A percentile compares a stretch with the other conserved stretches of the same genome.
phyloP scores from a whole-genome alignment of 1,284 basidiomycete genomes.

The Sanguinoderma infundibulare region DNA sequence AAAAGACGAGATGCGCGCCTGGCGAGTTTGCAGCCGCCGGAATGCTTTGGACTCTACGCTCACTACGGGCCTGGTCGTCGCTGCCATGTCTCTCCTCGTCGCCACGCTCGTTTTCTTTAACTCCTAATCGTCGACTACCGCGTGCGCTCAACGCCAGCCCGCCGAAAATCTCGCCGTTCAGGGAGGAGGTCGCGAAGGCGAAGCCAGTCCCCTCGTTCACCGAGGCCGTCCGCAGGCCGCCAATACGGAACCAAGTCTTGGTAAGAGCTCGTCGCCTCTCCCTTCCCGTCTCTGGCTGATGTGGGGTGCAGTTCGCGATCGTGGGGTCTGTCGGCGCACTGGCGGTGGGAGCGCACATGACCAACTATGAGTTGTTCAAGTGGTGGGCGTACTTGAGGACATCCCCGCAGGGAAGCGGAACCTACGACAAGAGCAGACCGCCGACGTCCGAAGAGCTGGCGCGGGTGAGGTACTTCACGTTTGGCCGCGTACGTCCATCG shows the following conservation, averaged over 20 bases:
- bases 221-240: slow-evolving; percentile 41
- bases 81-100: slow-evolving; percentile 20
- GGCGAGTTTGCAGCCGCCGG: slow-evolving; percentile 5
- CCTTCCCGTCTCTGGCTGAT: neutral
- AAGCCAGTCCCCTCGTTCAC: slow-evolving; percentile 38
- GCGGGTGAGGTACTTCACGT: slow-evolving; percentile 47
- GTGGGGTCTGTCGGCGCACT: slow-evolving; percentile 39
- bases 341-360: slow-evolving; percentile 39
- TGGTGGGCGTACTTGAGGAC: slow-evolving; percentile 22
- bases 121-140: slow-evolving; percentile 21
- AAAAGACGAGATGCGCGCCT: slow-evolving; percentile 20
- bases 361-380: slow-evolving; percentile 38
- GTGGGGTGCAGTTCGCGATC: slow-evolving; percentile 36
- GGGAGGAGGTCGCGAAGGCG: slow-evolving; percentile 32
- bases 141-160: slow-evolving; percentile 10
- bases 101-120: slow-evolving; percentile 30
- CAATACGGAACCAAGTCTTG: slow-evolving; percentile 43
- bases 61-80: slow-evolving; percentile 23
- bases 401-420: slow-evolving; percentile 16
- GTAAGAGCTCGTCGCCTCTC: slow-evolving; percentile 34
- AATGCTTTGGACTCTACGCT: slow-evolving; percentile 34
- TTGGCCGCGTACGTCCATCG: slow-evolving; percentile 37
- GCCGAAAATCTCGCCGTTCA: slow-evolving; percentile 27
- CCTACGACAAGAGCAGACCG: slow-evolving; percentile 20
- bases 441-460: slow-evolving; percentile 47